Evolutionary conservation across 768 basidiomycete species (phyloP), one percentile per base, ranked within the genome.

Genomic region (Suillus lakei): DNA sequence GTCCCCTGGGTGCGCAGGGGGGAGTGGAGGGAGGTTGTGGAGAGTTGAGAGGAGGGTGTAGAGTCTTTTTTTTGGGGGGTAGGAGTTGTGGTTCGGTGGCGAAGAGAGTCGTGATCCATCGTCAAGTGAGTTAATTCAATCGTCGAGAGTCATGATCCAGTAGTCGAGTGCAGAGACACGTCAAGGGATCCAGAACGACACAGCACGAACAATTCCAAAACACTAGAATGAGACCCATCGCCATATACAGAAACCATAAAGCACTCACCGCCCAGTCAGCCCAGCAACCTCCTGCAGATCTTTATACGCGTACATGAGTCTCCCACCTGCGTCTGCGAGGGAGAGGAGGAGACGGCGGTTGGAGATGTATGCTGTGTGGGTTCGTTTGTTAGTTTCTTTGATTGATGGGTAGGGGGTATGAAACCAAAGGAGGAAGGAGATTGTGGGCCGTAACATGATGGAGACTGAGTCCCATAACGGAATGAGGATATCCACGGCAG

Each of bases 271-370:
- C 34, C 90, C 91, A 3, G 97, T 98, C 64, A 96, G 87, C 12
- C 97, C 97, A 5, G 95, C 95, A n/a, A 98, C 53, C 53, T 97
- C 95, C 28, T 98, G 87, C 7, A 98, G 81, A 71, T 98, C 97
- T 74, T 98, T 99, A 75, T 96, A 95, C 0, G 95, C 95, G 73
- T 95, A 96, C 96, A 99, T 98, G 54, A 98, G 80, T 39, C 97
- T 85, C 0, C 96, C 95, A 18, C 97, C 97, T 0, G 96, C 97
- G 71, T 99, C 97, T 2, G 97, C 96, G n/a, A 99, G 86, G 2
- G 96, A 96, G 38, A 98, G 84, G 3, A 99, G 84, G 0, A 98
- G 85, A 13, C 97, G 86, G 21, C 97, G 87, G 66, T 96, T 97
- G 34, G 96, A 96, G 59, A 99, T 95, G 75, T 99, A 99, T 8